These are phyloP conservation scores for Epichloe elymi DNA, from an alignment of 2,329 filamentous ascomycete genomes.

Conservation along the genomic window DNA sequence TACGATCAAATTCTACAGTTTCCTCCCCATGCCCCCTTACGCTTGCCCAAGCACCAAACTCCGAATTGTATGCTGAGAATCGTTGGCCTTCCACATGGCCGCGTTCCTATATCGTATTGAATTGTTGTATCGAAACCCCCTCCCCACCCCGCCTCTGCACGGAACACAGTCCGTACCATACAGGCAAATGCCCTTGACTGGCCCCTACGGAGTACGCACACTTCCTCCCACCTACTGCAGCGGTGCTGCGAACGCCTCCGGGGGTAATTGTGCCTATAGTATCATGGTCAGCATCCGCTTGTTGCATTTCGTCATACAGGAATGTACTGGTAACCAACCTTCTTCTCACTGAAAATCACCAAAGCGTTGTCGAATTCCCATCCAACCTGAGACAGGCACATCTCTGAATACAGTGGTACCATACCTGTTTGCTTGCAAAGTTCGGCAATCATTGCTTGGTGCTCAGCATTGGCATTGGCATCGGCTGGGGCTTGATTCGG, in stretches of 20 bases:
- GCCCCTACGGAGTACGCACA: not conserved
- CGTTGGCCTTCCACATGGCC: not conserved
- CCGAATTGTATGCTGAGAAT: not conserved
- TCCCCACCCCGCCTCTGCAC: too few relatives aligned
- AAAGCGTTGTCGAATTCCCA: conserved; percentile 73
- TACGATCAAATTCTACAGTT: not conserved
- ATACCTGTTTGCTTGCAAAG: conserved; percentile 69
- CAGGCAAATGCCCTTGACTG: not conserved
- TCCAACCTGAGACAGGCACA: conserved; percentile 66
- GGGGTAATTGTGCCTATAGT: conserved; percentile 13
- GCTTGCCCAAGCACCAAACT: conserved; percentile 2
- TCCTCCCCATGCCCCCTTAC: not conserved
- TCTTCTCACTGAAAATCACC: conserved; percentile 61
- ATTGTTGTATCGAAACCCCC: too few relatives aligned
- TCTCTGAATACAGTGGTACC: conserved; percentile 62
- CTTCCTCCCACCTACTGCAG: conserved; percentile 1
- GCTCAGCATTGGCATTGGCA: conserved; percentile 26
- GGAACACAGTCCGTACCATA: too few relatives aligned
- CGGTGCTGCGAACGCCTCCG: conserved; percentile 14
- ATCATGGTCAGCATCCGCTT: not conserved
- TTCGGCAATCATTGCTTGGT: conserved; percentile 60
- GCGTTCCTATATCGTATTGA: too few relatives aligned
- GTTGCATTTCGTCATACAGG: not conserved
- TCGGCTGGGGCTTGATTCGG: conserved; percentile 12
- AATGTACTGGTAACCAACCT: conserved; percentile 34